Base-by-base conservation (phyloP, 1,284 basidiomycete genomes). In the Caloboletus firmus region DNA sequence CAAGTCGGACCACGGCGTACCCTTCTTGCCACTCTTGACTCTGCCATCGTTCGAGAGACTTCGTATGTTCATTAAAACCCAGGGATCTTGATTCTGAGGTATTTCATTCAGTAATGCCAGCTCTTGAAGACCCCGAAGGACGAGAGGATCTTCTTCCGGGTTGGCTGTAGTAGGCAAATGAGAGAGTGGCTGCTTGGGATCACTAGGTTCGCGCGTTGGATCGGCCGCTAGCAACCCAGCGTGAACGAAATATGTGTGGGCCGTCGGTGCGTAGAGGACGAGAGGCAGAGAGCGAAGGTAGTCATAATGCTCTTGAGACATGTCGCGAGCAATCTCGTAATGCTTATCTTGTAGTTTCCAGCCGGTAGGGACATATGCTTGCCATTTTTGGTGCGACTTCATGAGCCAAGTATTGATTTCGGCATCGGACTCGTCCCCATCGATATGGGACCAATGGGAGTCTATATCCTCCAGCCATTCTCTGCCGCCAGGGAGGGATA, bases 191-290 rank as follows among this genome's bases (percentile, higher is more conserved):
- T 93, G 91, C 9, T 71, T 75, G 20, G 67, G 70, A 64, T 83
- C 75, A 18, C 71, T 74, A 24, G 73, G 67, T 41, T 77, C 65
- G 52, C 72, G 79, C 5, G 71, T 73, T 1, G 89, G 86, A 63
- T 94, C 82, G 12, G 78, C 80, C 0, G 92, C 80, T 3, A 95
- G 76, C 18, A 97, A 62, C 4, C 93, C 93, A 2, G 86, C 93
- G 64, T 97, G 93, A 1, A 88, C 91, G 52, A 95, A 77, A 72
- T 86, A 87, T 2, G 85, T 73, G 65, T 94, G 90, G 7, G 90
- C 78, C 1, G 79, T 79, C 0, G 92, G 90, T n/a, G 91, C 71
- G 64, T 94, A 85, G 2, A 95, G 73, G 48, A 82, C 78, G 31
- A 93, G 72, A 1, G 94, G 93, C 0, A 93, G 74, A 10, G 78